These are phyloP conservation scores for Coemansia sp. DNA, from an alignment of 192 early-diverging fungal genomes.

Conservation along the genomic window DNA sequence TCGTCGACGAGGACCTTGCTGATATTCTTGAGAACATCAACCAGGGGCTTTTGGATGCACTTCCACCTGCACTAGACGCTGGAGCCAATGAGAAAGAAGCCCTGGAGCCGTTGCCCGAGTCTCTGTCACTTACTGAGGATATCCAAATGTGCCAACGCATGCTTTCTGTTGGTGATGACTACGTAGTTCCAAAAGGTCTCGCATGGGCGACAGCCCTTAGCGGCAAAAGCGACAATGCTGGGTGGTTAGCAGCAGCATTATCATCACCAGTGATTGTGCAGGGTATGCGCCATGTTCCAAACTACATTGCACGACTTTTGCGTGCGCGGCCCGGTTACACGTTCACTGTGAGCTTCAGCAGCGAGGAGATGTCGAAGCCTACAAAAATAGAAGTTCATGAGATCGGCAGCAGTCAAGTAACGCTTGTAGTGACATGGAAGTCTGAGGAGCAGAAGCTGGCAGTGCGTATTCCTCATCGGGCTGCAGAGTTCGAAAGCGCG, in stretches of 20 bases:
- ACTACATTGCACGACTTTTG: slow-evolving; percentile 63
- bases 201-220: slow-evolving; percentile 69
- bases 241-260: slow-evolving; percentile 83
- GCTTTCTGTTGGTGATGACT: slow-evolving; percentile 1
- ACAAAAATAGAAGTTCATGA: background rate
- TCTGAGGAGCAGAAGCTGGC: slow-evolving; percentile 30
- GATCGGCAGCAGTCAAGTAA: background rate
- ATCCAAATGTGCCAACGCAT: slow-evolving; percentile 9
- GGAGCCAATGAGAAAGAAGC: background rate
- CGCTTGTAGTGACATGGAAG: background rate
- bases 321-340: slow-evolving; percentile 59
- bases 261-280: slow-evolving; percentile 74
- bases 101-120: background rate
- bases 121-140: background rate
- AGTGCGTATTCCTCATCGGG: slow-evolving; percentile 54
- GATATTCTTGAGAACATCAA: slow-evolving; percentile 83
- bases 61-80: slow-evolving; percentile 55
- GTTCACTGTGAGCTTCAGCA: slow-evolving; percentile 17
- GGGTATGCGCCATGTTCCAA: slow-evolving; percentile 60
- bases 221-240: slow-evolving; percentile 78
- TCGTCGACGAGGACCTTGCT: slow-evolving; percentile 77
- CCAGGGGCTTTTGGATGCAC: slow-evolving; percentile 64
- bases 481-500: slow-evolving; percentile 56
- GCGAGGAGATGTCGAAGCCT: background rate
- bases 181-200: slow-evolving; percentile 1